Conservation (phyloP, 2,329 filamentous ascomycete genomes). For the Colletotrichum eremochloae region DNA sequence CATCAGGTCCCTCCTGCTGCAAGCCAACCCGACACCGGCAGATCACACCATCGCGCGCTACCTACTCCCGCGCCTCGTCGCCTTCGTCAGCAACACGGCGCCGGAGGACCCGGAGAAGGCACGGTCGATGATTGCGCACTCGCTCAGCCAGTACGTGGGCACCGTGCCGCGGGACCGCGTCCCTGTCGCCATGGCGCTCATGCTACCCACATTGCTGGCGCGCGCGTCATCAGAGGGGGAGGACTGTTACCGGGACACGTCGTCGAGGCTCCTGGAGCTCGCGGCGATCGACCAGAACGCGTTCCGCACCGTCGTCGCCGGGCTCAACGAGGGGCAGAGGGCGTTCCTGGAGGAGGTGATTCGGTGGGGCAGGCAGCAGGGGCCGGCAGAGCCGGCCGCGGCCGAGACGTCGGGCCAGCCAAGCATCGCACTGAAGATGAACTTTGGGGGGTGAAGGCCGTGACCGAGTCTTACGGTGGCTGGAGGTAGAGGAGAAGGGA, state of each 20-base stretch:
- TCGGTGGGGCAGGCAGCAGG: conserved; percentile 69
- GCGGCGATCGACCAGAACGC: conserved; percentile 79
- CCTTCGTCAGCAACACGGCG: conserved; percentile 78
- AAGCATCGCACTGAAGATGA: conserved; percentile 93
- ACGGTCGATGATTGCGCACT: conserved; percentile 77
- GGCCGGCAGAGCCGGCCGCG: conserved; percentile 55
- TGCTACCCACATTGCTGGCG: conserved; percentile 82
- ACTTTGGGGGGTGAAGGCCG: conserved; percentile 73
- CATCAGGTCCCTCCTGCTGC: conserved; percentile 84
- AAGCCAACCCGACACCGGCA: conserved; percentile 71
- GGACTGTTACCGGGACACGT: conserved; percentile 78
- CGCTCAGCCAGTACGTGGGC: conserved; percentile 79
- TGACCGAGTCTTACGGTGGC: background rate
- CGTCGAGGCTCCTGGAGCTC: conserved; percentile 82
- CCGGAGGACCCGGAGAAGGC: conserved; percentile 85
- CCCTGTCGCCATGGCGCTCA: conserved; percentile 76
- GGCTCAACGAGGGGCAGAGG: conserved; percentile 78
- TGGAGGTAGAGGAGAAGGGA: background rate
- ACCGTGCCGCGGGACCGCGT: conserved; percentile 60
- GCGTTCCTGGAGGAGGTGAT: conserved; percentile 86
- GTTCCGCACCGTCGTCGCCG: conserved; percentile 81
- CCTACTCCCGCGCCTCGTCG: conserved; percentile 80
- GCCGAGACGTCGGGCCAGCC: conserved; percentile 71
- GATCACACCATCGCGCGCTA: conserved; percentile 81
- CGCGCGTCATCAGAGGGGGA: conserved; percentile 76